phyloP scores from a whole-genome alignment of 75 land plant genomes.

The Ceratopteris richardii region DNA sequence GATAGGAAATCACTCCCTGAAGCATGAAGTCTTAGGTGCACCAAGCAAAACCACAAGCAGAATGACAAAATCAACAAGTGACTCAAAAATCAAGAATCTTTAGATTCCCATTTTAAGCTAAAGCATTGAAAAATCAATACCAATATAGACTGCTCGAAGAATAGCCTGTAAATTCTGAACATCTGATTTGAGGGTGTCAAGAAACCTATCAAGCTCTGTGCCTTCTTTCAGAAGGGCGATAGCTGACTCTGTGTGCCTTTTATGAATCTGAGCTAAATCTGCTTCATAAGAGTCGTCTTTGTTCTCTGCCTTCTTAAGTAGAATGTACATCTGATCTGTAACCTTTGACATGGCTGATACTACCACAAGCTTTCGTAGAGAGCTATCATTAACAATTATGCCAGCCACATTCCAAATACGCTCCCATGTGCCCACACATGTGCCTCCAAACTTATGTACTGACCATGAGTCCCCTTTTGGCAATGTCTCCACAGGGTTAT shows the following conservation, averaged over 20 bases:
- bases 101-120: too few relatives aligned
- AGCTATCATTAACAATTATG: constrained; percentile 50
- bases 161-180: constrained; percentile 74
- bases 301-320: constrained; percentile 61
- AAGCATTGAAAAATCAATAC: too few relatives aligned
- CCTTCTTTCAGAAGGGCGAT: constrained; percentile 66
- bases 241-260: constrained; percentile 70
- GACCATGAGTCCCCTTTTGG: constrained; percentile 85
- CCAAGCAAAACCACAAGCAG: too few relatives aligned
- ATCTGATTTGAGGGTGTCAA: constrained; percentile 57
- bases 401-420: constrained; percentile 78
- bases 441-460: constrained; percentile 96
- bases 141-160: constrained; percentile 88
- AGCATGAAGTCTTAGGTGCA: too few relatives aligned
- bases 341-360: constrained; percentile 99
- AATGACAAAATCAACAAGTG: too few relatives aligned
- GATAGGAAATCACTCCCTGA: too few relatives aligned
- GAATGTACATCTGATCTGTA: constrained; percentile 86
- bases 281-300: constrained; percentile 65
- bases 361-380: constrained; percentile 73
- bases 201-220: constrained; percentile 48
- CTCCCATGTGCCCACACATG: constrained; percentile 78
- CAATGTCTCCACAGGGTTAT: constrained; percentile 18
- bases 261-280: constrained; percentile 56
- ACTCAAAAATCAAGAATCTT: too few relatives aligned